Conservation (phyloP, 768 basidiomycete genomes). For the Leccinum boreale region DNA sequence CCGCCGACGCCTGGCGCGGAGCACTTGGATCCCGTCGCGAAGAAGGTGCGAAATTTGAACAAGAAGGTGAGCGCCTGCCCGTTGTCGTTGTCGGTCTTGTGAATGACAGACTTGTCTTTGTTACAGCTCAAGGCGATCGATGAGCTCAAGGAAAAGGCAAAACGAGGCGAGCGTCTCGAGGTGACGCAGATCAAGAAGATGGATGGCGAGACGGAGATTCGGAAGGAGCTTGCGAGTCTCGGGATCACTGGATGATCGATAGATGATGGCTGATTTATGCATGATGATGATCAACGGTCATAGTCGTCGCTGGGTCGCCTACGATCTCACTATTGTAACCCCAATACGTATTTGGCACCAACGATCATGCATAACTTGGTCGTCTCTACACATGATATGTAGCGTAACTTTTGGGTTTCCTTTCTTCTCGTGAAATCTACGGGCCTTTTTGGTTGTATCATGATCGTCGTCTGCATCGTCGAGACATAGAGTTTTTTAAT, state of each 20-base stretch:
- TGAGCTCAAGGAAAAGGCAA: conserved; percentile 90
- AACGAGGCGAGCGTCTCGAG: conserved; percentile 87
- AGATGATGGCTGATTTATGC: background rate
- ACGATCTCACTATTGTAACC: no score
- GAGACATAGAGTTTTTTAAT: no score
- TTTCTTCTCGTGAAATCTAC: conserved; percentile 6
- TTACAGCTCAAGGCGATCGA: conserved; percentile 94
- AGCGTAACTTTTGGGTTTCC: background rate
- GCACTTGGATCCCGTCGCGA: conserved; percentile 74
- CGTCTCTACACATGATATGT: background rate
- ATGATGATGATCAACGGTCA: background rate
- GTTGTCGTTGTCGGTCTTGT: background rate
- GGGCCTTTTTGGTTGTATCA: background rate
- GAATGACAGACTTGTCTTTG: background rate
- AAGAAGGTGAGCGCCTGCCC: conserved; percentile 76
- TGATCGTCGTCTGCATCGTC: no score
- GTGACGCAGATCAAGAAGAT: conserved; percentile 97
- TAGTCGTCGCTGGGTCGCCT: no score
- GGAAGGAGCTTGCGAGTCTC: conserved; percentile 64
- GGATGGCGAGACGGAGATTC: conserved; percentile 82
- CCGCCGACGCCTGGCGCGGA: conserved; percentile 57
- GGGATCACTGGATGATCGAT: conserved; percentile 20
- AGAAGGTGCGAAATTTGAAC: conserved; percentile 91
- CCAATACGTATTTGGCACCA: background rate
- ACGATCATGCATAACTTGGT: background rate